Evolutionary conservation across 768 basidiomycete genomes (phyloP), one percentile per base, ranked within the genome.

Genomic region (Polyporus arcularius): DNA sequence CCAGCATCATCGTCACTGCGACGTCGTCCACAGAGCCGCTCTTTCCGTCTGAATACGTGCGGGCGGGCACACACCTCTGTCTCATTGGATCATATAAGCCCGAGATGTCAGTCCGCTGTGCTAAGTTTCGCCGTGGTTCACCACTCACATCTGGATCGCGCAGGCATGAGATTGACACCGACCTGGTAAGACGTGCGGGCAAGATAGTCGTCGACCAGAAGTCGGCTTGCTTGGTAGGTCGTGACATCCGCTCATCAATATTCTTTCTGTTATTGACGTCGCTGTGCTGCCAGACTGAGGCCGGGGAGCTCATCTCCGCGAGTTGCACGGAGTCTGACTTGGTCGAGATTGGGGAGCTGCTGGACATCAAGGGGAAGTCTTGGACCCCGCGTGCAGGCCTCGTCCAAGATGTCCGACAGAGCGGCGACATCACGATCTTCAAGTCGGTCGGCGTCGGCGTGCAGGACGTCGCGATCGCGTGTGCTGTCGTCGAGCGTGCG

Each of bases 381-480:
- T 63, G 68, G 67, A 43, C 60, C 15, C 57, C 63, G 0, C 42
- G 64, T 3, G 50, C 61, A 16, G 53, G 32, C 0, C 49, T 54
- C 7, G 57, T 70, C 14, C 57, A 68, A 21, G 52, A 60, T 4
- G 54, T 71, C 7, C 57, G 66, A 42, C 35, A 31, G 2, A 57
- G 55, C 6, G 66, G 71, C 6, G 72, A 75, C 41, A 78, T 94
- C 11, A 90, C 88, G 1, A 79, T 96, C 31, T 95, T 93, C 82
- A 96, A 95, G 74, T 90, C 89, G 0, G 94, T 96, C 5, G 94
- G 94, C 2, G 73, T 94, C 6, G 92, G 90, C 1, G 73, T 92
- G n/a, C 94, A 96, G 67, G 94, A 96, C 65, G 90, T 92, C 4
- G 90, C 87, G 0, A 91, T 96, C 59, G 86, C 92, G 10, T 79